phyloP scores from a whole-genome alignment of 345 rosid species.

The Anastatica hierochuntica region DNA sequence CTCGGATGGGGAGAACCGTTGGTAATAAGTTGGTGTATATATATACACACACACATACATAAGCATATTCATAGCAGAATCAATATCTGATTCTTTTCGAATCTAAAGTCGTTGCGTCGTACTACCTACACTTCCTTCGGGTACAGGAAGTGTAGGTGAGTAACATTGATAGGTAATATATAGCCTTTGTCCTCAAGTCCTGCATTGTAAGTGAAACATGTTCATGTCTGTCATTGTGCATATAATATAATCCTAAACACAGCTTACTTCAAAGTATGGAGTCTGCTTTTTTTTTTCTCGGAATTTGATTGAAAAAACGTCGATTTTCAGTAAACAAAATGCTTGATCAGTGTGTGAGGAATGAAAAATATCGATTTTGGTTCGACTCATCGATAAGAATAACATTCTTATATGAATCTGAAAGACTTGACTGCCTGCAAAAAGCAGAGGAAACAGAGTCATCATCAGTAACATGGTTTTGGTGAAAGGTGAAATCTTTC shows the following conservation, averaged over 20 bases:
- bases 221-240: constrained; percentile 3
- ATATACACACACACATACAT: constrained; percentile 23
- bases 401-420: constrained; percentile 45
- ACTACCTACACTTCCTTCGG: constrained; percentile 23
- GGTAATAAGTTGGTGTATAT: too few relatives aligned
- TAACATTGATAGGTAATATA: constrained; percentile 17
- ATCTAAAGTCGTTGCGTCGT: constrained; percentile 1
- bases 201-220: constrained; percentile 26
- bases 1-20: too few relatives aligned
- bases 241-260: constrained; percentile 3
- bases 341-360: constrained; percentile 6
- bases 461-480: neutral
- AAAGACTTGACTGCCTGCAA: constrained; percentile 71
- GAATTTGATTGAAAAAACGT: constrained; percentile 6
- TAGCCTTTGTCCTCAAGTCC: constrained; percentile 16
- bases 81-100: constrained; percentile 28
- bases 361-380: neutral
- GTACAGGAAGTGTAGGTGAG: constrained; percentile 17
- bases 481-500: neutral
- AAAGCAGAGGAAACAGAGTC: neutral
- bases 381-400: neutral
- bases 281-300: too few relatives aligned
- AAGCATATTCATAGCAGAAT: constrained; percentile 26
- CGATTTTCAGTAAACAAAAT: constrained; percentile 15
- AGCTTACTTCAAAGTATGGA: constrained; percentile 25